Evolutionary conservation across 768 basidiomycete species (phyloP).

Genomic region (Ephemerocybe angulata): DNA sequence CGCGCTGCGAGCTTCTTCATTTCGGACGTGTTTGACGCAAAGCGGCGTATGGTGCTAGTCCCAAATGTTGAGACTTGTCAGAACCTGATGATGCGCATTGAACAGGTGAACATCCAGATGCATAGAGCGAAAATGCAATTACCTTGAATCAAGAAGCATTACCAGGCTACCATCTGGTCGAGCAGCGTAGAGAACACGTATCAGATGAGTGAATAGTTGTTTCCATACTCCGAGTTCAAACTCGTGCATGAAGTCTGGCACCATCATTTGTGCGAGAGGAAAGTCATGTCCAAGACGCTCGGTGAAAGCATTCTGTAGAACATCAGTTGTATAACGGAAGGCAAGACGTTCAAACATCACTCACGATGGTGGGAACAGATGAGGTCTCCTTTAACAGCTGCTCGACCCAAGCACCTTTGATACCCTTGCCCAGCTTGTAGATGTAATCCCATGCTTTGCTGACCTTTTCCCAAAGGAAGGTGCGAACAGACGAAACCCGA

Average conservation of each 20-base stretch:
- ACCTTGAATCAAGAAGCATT: constrained; percentile 23
- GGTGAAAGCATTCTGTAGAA: constrained; percentile 27
- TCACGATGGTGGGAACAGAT: neutral
- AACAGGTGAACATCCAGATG: constrained; percentile 29
- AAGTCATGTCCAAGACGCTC: constrained; percentile 13
- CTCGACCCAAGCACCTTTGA: constrained; percentile 21
- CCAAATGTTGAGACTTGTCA: constrained; percentile 23
- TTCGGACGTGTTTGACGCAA: constrained; percentile 26
- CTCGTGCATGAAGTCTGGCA: constrained; percentile 36
- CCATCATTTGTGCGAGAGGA: constrained; percentile 25
- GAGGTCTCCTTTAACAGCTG: constrained; percentile 1
- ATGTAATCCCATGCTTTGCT: constrained; percentile 20
- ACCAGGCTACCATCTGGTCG: constrained; percentile 18
- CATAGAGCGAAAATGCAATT: constrained; percentile 32
- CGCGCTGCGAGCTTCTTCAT: constrained; percentile 30
- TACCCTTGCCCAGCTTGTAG: constrained; percentile 14
- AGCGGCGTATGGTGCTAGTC: constrained; percentile 24
- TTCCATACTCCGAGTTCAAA: constrained; percentile 40
- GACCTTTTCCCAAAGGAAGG: constrained; percentile 19
- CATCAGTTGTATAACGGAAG: neutral
- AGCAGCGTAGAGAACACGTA: constrained; percentile 30
- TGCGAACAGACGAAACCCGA: neutral
- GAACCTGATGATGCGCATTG: constrained; percentile 25
- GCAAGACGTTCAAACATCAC: neutral
- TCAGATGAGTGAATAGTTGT: constrained; percentile 30